Evolutionary conservation across 2,329 filamentous ascomycete genomes (phyloP).

Genomic region (Fusarium cicatricum): DNA sequence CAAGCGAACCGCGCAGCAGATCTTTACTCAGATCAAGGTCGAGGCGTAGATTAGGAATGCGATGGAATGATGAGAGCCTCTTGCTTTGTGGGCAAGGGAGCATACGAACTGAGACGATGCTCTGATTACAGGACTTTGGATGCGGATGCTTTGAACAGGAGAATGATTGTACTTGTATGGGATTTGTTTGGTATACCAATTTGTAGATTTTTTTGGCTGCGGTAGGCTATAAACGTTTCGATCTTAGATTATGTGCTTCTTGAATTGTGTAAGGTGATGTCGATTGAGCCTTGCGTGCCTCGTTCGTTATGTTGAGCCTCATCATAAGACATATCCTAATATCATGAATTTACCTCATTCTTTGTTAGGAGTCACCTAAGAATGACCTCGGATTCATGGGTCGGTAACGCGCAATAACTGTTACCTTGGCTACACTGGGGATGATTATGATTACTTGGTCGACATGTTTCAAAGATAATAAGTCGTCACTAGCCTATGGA

Average conservation of each 20-base stretch:
- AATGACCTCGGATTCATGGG: too few relatives aligned
- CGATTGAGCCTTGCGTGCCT: too few relatives aligned
- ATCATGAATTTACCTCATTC: too few relatives aligned
- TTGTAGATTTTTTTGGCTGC: slow-evolving; percentile 27
- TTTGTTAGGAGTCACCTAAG: too few relatives aligned
- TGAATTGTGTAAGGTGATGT: too few relatives aligned
- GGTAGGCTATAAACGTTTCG: slow-evolving; percentile 1
- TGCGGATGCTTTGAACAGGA: slow-evolving; percentile 6
- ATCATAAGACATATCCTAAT: too few relatives aligned
- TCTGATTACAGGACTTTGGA: slow-evolving; percentile 20
- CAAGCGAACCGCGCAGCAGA: slow-evolving; percentile 79
- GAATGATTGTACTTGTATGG: slow-evolving; percentile 6
- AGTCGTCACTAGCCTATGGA: too few relatives aligned
- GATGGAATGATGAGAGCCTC: slow-evolving; percentile 9
- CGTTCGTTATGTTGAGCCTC: too few relatives aligned
- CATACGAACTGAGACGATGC: slow-evolving; percentile 29
- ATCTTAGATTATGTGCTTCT: neutral
- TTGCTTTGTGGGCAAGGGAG: slow-evolving; percentile 23
- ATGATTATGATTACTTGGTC: too few relatives aligned
- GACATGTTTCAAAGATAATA: too few relatives aligned
- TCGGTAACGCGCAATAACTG: too few relatives aligned
- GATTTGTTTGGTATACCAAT: slow-evolving; percentile 36
- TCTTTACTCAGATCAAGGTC: slow-evolving; percentile 54
- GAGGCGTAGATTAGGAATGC: slow-evolving; percentile 21
- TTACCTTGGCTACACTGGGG: too few relatives aligned